These are phyloP conservation scores for Coix lacrymajobi DNA, from an alignment of 176 grass and related monocot genomes.

Conservation along the genomic window DNA sequence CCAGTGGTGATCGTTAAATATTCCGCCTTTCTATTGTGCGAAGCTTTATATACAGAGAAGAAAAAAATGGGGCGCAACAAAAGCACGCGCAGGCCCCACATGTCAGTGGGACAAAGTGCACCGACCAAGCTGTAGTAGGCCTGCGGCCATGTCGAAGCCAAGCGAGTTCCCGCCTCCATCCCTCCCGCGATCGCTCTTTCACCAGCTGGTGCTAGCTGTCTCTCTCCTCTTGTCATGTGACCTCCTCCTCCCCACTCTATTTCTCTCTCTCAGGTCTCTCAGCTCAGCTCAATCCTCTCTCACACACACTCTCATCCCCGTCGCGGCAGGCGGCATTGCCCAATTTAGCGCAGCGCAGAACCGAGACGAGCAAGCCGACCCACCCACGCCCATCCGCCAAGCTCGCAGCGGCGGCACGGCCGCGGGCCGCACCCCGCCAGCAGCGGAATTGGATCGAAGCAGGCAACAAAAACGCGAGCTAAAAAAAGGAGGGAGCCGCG, in stretches of 20 bases:
- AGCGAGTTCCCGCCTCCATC: neutral
- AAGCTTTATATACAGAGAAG: no score
- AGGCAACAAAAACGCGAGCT: slow-evolving; percentile 12
- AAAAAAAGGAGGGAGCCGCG: slow-evolving; percentile 10
- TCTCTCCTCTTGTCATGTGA: slow-evolving; percentile 54
- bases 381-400: neutral
- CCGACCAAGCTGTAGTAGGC: neutral
- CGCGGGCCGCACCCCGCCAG: neutral
- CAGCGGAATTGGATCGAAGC: neutral
- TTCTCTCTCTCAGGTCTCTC: neutral
- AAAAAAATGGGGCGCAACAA: neutral
- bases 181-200: slow-evolving; percentile 1
- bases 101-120: neutral
- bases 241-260: neutral
- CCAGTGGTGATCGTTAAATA: neutral
- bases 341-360: slow-evolving; percentile 25
- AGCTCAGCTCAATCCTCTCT: neutral
- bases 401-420: slow-evolving; percentile 28
- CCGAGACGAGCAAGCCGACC: neutral
- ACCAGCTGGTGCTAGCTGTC: slow-evolving; percentile 77
- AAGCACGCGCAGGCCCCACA: neutral
- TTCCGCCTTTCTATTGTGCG: neutral
- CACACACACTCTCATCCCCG: neutral
- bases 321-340: slow-evolving; percentile 19
- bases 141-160: neutral